Conservation (phyloP, 345 rosid genomes). For the Jatropha curcas region DNA sequence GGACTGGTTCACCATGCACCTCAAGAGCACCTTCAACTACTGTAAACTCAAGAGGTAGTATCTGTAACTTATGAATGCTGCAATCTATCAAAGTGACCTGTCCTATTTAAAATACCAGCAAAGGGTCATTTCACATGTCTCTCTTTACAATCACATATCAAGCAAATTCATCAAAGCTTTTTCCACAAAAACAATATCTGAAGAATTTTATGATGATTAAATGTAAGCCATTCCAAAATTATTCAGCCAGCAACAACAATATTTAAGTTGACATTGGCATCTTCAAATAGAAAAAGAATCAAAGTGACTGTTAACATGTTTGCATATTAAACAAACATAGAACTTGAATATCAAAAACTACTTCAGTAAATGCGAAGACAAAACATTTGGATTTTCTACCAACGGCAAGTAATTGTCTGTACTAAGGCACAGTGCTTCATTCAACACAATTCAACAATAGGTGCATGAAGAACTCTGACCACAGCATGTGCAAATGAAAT, state of each 20-base stretch:
- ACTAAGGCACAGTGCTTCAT: conserved; percentile 3
- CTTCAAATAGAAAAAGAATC: neutral
- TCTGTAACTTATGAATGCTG: no score
- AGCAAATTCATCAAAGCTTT: neutral
- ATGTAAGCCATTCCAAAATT: neutral
- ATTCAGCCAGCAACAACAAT: neutral
- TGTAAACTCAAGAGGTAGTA: no score
- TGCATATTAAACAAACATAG: neutral
- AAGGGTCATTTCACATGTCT: neutral
- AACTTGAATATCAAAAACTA: neutral
- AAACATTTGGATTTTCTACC: neutral
- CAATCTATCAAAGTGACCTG: no score
- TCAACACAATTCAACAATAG: neutral
- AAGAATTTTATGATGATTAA: neutral
- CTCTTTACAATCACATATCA: neutral
- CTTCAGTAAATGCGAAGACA: neutral
- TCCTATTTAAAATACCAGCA: no score
- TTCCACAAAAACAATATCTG: neutral
- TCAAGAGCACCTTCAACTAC: no score
- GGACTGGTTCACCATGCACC: neutral
- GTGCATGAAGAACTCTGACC: conserved; percentile 14
- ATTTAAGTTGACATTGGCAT: neutral
- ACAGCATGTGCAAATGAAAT: conserved; percentile 23
- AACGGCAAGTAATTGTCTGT: neutral
- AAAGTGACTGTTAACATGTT: neutral